Conservation (phyloP, 208 protist genomes). For the Novymonas esmeraldas region DNA sequence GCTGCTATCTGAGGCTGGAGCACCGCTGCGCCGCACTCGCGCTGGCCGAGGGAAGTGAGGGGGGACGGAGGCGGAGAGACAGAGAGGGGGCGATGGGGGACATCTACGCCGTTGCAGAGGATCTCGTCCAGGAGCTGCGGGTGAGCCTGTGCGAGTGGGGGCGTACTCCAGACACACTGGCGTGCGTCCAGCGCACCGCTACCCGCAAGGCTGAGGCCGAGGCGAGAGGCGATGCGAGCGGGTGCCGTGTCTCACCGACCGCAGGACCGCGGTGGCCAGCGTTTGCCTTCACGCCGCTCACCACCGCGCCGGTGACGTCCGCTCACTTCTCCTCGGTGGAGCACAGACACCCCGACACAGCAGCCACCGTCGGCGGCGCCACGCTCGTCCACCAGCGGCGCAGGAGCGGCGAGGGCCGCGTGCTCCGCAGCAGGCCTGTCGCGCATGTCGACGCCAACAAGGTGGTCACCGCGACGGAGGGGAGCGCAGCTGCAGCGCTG, state of each 20-base stretch:
- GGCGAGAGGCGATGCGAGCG: neutral
- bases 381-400: too few relatives aligned
- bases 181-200: constrained; percentile 3
- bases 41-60: too few relatives aligned
- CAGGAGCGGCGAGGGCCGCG: too few relatives aligned
- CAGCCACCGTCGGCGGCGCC: neutral
- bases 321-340: constrained; percentile 16
- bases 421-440: too few relatives aligned
- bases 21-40: too few relatives aligned
- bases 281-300: constrained; percentile 22
- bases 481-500: too few relatives aligned
- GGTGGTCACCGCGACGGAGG: too few relatives aligned
- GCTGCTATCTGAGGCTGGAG: too few relatives aligned
- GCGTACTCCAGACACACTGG: constrained; percentile 1
- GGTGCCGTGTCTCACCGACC: constrained; percentile 7
- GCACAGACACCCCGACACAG: too few relatives aligned
- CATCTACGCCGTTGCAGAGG: constrained; percentile 11
- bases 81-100: neutral
- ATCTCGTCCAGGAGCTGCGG: constrained; percentile 10
- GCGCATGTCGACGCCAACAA: too few relatives aligned
- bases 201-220: neutral
- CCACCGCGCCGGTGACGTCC: constrained; percentile 24
- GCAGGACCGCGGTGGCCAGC: neutral
- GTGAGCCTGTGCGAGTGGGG: constrained; percentile 8
- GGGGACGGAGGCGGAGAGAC: neutral